Evolutionary conservation across 2,329 filamentous ascomycete species (phyloP).

Genomic region (Pseudopyricularia cyperi): DNA sequence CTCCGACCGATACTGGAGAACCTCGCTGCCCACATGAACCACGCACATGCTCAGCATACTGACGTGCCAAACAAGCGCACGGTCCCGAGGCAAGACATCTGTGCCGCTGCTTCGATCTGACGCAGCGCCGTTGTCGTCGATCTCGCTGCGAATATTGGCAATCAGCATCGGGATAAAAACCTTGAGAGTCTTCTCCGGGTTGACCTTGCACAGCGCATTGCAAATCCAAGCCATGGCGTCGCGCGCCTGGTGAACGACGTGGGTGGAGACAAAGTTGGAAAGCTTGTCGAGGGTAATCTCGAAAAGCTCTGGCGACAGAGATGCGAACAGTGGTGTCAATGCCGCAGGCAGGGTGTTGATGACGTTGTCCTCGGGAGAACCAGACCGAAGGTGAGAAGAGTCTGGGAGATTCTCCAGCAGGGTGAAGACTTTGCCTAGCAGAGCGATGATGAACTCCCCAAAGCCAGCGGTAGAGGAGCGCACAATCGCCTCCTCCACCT

Average conservation of each 20-base stretch:
- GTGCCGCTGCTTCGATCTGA: conserved; percentile 88
- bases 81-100: conserved; percentile 83
- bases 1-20: conserved; percentile 78
- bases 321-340: conserved; percentile 78
- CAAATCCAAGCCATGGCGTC: conserved; percentile 99
- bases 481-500: conserved; percentile 76
- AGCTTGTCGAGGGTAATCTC: conserved; percentile 88
- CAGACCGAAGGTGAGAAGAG: conserved; percentile 71
- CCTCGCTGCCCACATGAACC: conserved; percentile 84
- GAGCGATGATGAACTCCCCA: conserved; percentile 79
- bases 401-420: conserved; percentile 91
- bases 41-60: conserved; percentile 97
- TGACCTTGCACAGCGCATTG: conserved; percentile 90
- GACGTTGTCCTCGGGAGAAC: conserved; percentile 91
- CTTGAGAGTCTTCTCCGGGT: conserved; percentile 84
- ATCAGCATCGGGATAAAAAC: conserved; percentile 84
- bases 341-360: conserved; percentile 91
- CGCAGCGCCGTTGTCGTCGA: conserved; percentile 90
- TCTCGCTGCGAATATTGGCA: conserved; percentile 86
- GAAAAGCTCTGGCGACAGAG: conserved; percentile 84
- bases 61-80: conserved; percentile 90
- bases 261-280: conserved; percentile 77
- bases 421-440: conserved; percentile 90
- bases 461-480: conserved; percentile 91
- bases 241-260: conserved; percentile 91